phyloP scores from a whole-genome alignment of 1,284 basidiomycete genomes.

The Ganoderma resinaceum region DNA sequence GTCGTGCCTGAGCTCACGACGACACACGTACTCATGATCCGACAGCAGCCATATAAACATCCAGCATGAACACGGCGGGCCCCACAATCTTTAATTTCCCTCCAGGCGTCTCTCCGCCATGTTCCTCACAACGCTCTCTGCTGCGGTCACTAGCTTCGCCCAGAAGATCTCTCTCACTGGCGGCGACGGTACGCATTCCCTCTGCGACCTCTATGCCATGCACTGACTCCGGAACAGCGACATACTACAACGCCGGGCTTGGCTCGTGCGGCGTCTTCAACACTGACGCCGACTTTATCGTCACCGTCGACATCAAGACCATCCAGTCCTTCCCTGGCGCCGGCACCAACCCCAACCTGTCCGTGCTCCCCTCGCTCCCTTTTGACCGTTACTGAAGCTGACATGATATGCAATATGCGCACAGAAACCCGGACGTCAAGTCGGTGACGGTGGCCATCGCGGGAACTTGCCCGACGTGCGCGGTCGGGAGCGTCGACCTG shows the following conservation, averaged over 20 bases:
- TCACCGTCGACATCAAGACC: conserved; percentile 16
- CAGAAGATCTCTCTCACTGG: conserved; percentile 8
- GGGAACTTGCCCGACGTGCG: conserved; percentile 52
- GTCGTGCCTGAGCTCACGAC: background rate
- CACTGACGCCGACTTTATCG: conserved; percentile 29
- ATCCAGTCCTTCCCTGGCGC: conserved; percentile 26
- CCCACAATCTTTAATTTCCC: background rate
- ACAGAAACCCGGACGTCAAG: conserved; percentile 43
- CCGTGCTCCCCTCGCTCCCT: background rate
- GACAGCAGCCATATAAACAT: background rate
- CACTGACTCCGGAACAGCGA: conserved; percentile 15
- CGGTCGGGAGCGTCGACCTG: conserved; percentile 48
- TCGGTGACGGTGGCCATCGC: conserved; percentile 46
- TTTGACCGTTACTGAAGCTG: background rate
- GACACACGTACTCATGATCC: background rate
- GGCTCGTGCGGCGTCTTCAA: conserved; percentile 27
- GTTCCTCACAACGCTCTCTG: conserved; percentile 13
- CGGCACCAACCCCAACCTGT: conserved; percentile 21
- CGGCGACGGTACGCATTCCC: conserved; percentile 18
- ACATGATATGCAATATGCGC: background rate
- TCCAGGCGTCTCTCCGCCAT: conserved; percentile 20
- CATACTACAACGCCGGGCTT: conserved; percentile 23
- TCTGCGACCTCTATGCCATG: no score
- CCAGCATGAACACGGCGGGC: no score
- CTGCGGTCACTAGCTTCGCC: conserved; percentile 9